Evolutionary conservation across 2,329 filamentous ascomycete genomes (phyloP), one percentile per base, ranked within the genome.

Genomic region (Aspergillus nomiae): DNA sequence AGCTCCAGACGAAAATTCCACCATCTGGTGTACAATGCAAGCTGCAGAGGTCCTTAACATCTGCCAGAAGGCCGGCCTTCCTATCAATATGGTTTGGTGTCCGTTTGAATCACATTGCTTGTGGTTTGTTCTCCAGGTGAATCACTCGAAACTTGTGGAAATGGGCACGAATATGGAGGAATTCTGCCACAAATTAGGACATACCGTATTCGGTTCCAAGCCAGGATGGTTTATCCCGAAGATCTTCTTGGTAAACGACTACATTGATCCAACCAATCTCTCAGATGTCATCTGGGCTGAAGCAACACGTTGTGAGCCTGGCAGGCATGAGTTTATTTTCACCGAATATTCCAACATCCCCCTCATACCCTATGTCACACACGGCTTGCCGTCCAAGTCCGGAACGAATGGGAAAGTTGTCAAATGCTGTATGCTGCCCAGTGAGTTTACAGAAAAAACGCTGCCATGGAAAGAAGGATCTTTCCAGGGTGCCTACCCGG

Each of bases 211-310:
- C 45, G 53, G 59, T n/a, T 65, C 68, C 5, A 67, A 70, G 36
- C 63, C 68, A 45, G 67, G 68, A n/a, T 67, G 67, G 64, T 67
- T 65, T 36, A 66, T 70, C 16, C 61, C 64, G 10, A 70, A 69
- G 56, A 45, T 70, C 14, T 69, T 67, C 36, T 36, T 70, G 3
- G 67, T 70, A 28, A 65, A 64, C 4, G 65, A 70, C 7, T 62
- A 70, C 38, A 58, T 70, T 46, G 68, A 70, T 56, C 64, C 65
- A 19, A 66, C 62, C 1, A 63, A 66, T 24, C 63, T 69, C 30
- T 56, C 57, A 9, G 60, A 68, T 50, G 59, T 70, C 9, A 60
- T 71, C 26, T 68, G 66, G 62, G 69, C 65, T 4, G 66, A 67
- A 54, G 51, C 51, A 54, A 34, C 51, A n/a, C 51, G 51, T 7